Evolutionary conservation across 805 yeast genomes (phyloP).

Genomic region (Scheffersomyces stipitis): DNA sequence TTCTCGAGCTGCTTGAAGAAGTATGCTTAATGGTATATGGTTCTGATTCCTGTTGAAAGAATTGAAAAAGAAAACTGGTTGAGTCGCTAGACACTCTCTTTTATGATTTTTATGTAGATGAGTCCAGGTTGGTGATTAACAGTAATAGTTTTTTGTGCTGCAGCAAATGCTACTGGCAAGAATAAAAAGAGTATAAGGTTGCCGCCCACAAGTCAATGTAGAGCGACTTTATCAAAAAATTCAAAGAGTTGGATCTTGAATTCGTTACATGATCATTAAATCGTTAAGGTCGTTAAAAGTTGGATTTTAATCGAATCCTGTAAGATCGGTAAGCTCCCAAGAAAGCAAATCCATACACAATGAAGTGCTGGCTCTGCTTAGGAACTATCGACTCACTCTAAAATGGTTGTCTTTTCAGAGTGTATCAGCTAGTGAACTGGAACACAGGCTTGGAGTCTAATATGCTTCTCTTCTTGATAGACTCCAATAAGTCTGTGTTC

Average conservation of each 20-base stretch:
- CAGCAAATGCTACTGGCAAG: too few relatives aligned
- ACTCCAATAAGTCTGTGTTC: conserved; percentile 26
- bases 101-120: too few relatives aligned
- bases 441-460: conserved; percentile 22
- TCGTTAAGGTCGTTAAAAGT: conserved; percentile 33
- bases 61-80: conserved; percentile 6
- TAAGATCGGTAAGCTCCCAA: conserved; percentile 1
- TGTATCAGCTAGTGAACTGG: conserved; percentile 32
- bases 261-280: conserved; percentile 1
- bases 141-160: neutral
- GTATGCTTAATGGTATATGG: too few relatives aligned
- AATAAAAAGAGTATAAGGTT: neutral
- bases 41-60: conserved; percentile 10
- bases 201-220: neutral
- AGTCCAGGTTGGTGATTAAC: too few relatives aligned
- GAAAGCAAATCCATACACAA: conserved; percentile 4
- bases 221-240: too few relatives aligned
- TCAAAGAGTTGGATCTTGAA: conserved; percentile 16
- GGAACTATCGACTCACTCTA: too few relatives aligned
- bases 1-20: too few relatives aligned
- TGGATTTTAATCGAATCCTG: conserved; percentile 32
- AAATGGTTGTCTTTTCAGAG: too few relatives aligned
- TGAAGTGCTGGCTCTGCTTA: too few relatives aligned
- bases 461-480: conserved; percentile 26
- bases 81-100: too few relatives aligned